A percentile compares a stretch with the other conserved stretches of the same genome.
These are phyloP conservation scores for Paraphoma sp. DNA, from an alignment of 2,329 filamentous ascomycete species.

Conservation along the genomic window DNA sequence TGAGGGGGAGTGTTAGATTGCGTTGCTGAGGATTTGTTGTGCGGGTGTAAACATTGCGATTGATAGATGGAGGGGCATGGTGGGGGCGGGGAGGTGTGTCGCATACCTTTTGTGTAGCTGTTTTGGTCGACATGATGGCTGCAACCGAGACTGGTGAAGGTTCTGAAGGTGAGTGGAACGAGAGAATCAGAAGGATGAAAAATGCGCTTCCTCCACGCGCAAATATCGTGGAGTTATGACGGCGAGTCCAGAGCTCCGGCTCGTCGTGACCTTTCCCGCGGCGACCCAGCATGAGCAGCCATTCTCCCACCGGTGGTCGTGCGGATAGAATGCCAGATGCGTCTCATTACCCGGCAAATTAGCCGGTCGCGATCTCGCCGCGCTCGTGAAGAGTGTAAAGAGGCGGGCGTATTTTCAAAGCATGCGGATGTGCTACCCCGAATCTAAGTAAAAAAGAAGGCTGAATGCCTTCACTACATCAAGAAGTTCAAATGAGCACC, in stretches of 20 bases:
- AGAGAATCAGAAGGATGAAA: slow-evolving; percentile 9
- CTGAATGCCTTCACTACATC: slow-evolving; percentile 3
- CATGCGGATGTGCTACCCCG: no score
- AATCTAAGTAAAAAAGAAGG: slow-evolving; percentile 16
- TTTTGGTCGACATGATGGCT: slow-evolving; percentile 37
- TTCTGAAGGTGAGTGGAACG: not conserved
- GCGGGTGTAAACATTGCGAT: slow-evolving; percentile 6
- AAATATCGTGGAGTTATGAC: slow-evolving; percentile 25
- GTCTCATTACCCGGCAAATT: slow-evolving; percentile 41
- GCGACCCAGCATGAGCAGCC: slow-evolving; percentile 20
- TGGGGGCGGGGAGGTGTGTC: slow-evolving; percentile 35
- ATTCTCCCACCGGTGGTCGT: slow-evolving; percentile 14
- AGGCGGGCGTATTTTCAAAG: no score
- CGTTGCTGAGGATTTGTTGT: slow-evolving; percentile 2
- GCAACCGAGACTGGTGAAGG: slow-evolving; percentile 1
- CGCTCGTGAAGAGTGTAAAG: no score
- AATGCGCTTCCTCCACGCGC: slow-evolving; percentile 22
- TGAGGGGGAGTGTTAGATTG: slow-evolving; percentile 12
- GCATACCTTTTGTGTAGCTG: slow-evolving; percentile 39
- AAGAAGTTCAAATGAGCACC: no score
- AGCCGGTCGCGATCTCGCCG: slow-evolving; percentile 28
- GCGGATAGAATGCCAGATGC: slow-evolving; percentile 26
- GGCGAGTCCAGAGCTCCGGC: slow-evolving; percentile 32
- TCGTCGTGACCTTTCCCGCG: slow-evolving; percentile 37
- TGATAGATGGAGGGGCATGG: slow-evolving; percentile 30